Base-by-base conservation (phyloP, 805 yeast genomes). In the Middelhovenomyces tepae region DNA sequence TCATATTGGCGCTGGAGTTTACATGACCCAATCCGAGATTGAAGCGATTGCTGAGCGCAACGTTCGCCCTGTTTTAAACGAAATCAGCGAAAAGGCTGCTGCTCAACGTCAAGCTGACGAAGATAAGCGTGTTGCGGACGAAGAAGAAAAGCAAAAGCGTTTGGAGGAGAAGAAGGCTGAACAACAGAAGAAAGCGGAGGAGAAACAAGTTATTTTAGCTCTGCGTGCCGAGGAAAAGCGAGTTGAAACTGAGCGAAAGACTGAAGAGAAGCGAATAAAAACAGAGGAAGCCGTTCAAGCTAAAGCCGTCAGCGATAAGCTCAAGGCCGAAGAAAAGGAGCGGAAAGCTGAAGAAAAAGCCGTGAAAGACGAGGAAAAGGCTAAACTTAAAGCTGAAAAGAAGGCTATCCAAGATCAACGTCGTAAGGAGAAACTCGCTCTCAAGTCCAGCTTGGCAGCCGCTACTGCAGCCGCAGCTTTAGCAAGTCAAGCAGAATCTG, bases 1-100 rank as follows among this genome's bases (percentile, higher is more conserved):
- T 47, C 68, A 84, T 50, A 60, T 89, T 42, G 98, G 98, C 39
- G 95, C 94, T 42, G 97, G 96, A 2, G 66, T 83, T 37, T 72
- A 69, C 49, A 73, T 89, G 69, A 65, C 81, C 24, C 79, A 70
- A 39, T 69, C 65, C 14, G 95, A 87, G 49, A 72, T 91, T 40
- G 79, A 83, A 43, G 69, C 69, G 32, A 71, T 89, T 62, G 97
- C 98, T 14, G 62, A 74, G 39, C 69, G 75, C 29, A 66, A 82
- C 50, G 94, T 91, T 37, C 67, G 71, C 44, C 98, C 98, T 6
- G 86, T 89, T 4, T 63, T 89, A 48, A 67, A 65, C 24, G 87
- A 84, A 55, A 73, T 89, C 48, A 65, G 71, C 46, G 58, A 65
- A 28, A 78, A 81, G 50, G 94, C 93, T 14, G 65, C 58, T 15